Evolutionary conservation across 2,329 filamentous ascomycete genomes (phyloP), one percentile per base, ranked within the genome.

Genomic region (Calonectria leucothoes): DNA sequence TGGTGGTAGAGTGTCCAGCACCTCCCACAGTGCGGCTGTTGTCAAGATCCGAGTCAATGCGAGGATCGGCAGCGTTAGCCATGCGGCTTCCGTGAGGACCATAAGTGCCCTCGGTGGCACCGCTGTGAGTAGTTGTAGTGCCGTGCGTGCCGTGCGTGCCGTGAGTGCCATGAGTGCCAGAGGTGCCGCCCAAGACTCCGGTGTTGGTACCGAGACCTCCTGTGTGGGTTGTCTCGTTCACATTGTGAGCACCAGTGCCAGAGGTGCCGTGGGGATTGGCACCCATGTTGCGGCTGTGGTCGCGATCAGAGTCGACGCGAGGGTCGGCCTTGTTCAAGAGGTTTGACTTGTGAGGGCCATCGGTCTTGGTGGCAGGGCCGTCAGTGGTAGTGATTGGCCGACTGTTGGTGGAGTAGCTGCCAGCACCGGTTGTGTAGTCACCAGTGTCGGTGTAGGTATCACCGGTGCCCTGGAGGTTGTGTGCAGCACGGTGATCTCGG

Each of bases 1-100:
- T 71, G 29, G 55, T 72, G 70, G 76, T 71, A 37, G 55, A 72
- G 70, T 67, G 81, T 35, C 67, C 73, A 33, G 71, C 65, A 48
- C 70, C 69, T 48, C 82, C 81, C 27, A 80, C 25, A 75, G 78
- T 83, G 59, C 78, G 79, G 72, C 78, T 82, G 70, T 81, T 78
- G 72, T 88, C 87, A n/a, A 87, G 83, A 79, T 91, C 88, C 6
- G 87, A 89, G 78, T 91, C 89, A 49, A 91, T 83, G 35, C 88
- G 83, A 25, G 89, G 89, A 71, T 91, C 90, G 1, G 82, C 74
- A 74, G 89, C 89, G 83, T 91, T 91, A 7, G 83, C 82, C 2
- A 84, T 4, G 61, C 87, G 84, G 25, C 84, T 85, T 72, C 74
- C 74, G 81, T 91, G 88, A 59, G 87, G 87, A 0, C 89, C 88